phyloP scores from a whole-genome alignment of 2,329 filamentous ascomycete genomes.

The Stemphylium vesicarium region DNA sequence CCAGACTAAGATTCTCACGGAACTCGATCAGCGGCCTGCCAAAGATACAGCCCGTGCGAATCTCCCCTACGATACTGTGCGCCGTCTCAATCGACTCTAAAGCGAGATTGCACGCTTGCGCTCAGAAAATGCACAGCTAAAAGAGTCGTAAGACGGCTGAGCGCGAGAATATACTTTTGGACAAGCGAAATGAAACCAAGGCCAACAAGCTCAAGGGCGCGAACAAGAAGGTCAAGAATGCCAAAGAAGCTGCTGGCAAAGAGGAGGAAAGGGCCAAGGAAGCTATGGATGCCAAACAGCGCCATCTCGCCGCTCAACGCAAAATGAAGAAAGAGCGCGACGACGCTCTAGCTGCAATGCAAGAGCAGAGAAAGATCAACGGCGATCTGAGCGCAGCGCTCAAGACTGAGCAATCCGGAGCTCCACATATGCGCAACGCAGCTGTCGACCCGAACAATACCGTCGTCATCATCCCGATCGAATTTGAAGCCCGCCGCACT shows the following conservation, averaged over 20 bases:
- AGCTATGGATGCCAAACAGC: conserved; percentile 20
- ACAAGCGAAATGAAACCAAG: conserved; percentile 16
- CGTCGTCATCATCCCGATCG: conserved; percentile 18
- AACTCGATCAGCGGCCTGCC: conserved; percentile 5
- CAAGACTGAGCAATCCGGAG: conserved; percentile 17
- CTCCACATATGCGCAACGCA: conserved; percentile 19
- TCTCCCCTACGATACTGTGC: conserved; percentile 8
- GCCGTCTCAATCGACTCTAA: conserved; percentile 19
- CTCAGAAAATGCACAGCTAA: conserved; percentile 13
- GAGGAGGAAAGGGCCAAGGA: conserved; percentile 26
- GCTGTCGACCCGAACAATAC: conserved; percentile 11
- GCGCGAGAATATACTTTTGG: conserved; percentile 10
- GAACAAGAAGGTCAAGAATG: conserved; percentile 23
- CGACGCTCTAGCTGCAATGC: conserved; percentile 15
- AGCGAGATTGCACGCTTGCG: conserved; percentile 14
- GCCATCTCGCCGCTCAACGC: conserved; percentile 15
- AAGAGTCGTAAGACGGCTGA: conserved; percentile 11
- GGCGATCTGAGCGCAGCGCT: conserved; percentile 19
- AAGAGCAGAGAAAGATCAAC: conserved; percentile 17
- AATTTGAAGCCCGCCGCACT: conserved; percentile 15
- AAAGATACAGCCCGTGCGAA: background rate
- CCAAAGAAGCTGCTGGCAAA: conserved; percentile 21
- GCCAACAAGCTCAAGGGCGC: conserved; percentile 24
- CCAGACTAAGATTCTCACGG: background rate
- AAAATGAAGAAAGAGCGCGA: conserved; percentile 26